Evolutionary conservation across 257 asterid genomes (phyloP).

Genomic region (Ehretia macrophylla): DNA sequence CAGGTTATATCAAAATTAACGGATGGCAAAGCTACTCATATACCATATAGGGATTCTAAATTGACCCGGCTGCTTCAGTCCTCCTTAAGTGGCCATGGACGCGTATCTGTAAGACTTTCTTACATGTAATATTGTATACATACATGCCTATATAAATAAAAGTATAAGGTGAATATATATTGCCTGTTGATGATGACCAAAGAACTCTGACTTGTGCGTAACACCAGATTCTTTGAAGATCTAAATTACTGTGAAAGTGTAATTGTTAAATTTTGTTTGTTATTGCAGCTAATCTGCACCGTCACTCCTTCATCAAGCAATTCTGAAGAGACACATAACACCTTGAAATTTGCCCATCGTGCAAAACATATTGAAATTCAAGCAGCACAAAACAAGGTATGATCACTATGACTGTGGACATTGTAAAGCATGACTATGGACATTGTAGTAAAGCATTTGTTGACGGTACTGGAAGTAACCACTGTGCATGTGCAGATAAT

Average conservation of each 20-base stretch:
- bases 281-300: conserved; percentile 80
- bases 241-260: neutral
- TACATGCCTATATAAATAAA: conserved; percentile 13
- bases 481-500: conserved; percentile 69
- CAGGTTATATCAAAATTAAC: conserved; percentile 96
- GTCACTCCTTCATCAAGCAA: conserved; percentile 96
- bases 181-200: too few relatives aligned
- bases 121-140: neutral
- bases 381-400: conserved; percentile 93
- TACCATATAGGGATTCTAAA: conserved; percentile 97
- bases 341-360: conserved; percentile 97
- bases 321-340: conserved; percentile 98
- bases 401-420: neutral
- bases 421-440: conserved; percentile 15
- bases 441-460: conserved; percentile 10
- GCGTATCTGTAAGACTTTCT: conserved; percentile 78
- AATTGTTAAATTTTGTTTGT: conserved; percentile 15
- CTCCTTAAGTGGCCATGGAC: conserved; percentile 97
- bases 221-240: neutral
- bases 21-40: conserved; percentile 81
- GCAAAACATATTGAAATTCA: conserved; percentile 96
- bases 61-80: conserved; percentile 97
- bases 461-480: conserved; percentile 11
- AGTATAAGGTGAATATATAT: neutral
- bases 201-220: neutral